Evolutionary conservation across 352 stramenopile species (phyloP), one percentile per base, ranked within the genome.

Genomic region (Elongisporangium anandrum): DNA sequence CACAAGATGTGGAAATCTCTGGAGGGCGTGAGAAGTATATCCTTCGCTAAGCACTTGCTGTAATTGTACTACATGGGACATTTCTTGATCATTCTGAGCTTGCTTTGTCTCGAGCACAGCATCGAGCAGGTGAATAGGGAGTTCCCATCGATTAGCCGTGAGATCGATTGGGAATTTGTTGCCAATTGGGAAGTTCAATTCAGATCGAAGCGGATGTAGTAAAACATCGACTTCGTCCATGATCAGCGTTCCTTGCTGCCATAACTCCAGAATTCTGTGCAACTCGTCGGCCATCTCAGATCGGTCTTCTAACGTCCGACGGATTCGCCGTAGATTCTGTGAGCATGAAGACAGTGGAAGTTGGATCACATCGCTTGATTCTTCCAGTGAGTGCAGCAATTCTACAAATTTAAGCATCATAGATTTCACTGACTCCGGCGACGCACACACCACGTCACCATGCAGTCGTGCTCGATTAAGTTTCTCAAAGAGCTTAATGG

Each of bases 331-430:
- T 19, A 87, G 69, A 56, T 90, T 93, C 66, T 90, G 80, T 12
- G 85, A 92, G 5, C 78, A 70, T 24, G 81, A 79, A 19, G 70
- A 54, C 9, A 88, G 53, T 0, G 78, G 77, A 8, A 92, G 56
- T 24, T 90, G 61, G 51, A 91, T 84, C 12, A 92, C 77, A 38
- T 91, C 79, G 0, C 73, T 74, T 23, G 85, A 92, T 63, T 95
- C 81, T 52, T 97, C 88, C 2, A 98, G 69, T 7, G 85, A 95
- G 54, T 98, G 90, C 12, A 97, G 58, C 17, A 98, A 61, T 65
- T 98, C 94, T 8, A 99, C 82, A 54, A 99, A 96, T 64, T 99
- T 99, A 2, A 99, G 70, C 88, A 99, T 97, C 71, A 99, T 98
- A 29, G 96, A 99, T 74, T 99, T 99, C 49, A 99, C 95, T 60